These are phyloP conservation scores for Canna indica DNA, from an alignment of 176 grass and related monocot species.

Conservation along the genomic window DNA sequence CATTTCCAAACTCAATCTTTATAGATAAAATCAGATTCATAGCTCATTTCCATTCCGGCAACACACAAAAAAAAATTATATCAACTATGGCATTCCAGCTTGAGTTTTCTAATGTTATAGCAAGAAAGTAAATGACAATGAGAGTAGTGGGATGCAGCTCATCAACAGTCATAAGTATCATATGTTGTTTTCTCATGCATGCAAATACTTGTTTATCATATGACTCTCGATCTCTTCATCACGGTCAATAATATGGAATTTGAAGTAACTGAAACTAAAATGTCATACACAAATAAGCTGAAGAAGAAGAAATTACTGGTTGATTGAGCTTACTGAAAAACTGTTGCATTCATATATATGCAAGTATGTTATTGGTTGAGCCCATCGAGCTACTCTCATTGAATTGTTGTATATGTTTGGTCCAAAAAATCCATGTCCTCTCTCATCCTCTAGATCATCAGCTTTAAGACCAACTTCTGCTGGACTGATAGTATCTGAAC, in stretches of 20 bases:
- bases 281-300: not conserved
- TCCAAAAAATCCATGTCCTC: constrained; percentile 71
- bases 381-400: constrained; percentile 50
- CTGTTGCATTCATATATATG: constrained; percentile 60
- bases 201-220: not conserved
- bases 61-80: no score
- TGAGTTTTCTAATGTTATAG: no score
- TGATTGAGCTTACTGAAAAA: constrained; percentile 52
- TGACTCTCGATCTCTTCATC: not conserved
- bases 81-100: no score
- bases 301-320: not conserved
- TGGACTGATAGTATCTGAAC: constrained; percentile 73
- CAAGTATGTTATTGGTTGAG: constrained; percentile 83
- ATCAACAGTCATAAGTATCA: not conserved
- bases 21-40: no score
- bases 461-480: constrained; percentile 64
- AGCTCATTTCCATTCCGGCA: no score
- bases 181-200: not conserved
- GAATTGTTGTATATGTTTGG: constrained; percentile 37
- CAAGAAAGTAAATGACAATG: not conserved
- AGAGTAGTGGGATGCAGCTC: not conserved
- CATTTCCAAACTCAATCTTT: no score
- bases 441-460: constrained; percentile 45
- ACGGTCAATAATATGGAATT: not conserved
- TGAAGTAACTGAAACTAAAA: not conserved